phyloP scores from a whole-genome alignment of 2,329 filamentous ascomycete species.

The Scolecobasidium constrictum region DNA sequence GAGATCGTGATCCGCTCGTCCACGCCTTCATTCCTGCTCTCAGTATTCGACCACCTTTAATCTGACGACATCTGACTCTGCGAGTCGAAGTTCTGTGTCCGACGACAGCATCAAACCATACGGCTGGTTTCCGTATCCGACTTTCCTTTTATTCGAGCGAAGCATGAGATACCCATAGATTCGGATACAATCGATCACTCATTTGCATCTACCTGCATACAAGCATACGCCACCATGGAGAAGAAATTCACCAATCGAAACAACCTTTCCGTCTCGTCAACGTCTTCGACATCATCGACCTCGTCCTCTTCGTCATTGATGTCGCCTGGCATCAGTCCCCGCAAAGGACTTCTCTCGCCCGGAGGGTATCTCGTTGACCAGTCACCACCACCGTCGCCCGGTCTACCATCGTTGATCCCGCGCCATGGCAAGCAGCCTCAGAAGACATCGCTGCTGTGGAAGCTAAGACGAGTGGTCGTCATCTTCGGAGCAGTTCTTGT shows the following conservation, averaged over 20 bases:
- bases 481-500: constrained; percentile 42
- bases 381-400: constrained; percentile 58
- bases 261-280: constrained; percentile 9
- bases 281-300: constrained; percentile 6
- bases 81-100: no score
- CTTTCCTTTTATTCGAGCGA: not conserved
- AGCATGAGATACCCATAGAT: not conserved
- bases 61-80: no score
- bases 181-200: no score
- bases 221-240: not conserved
- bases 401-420: constrained; percentile 56
- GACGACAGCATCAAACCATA: not conserved
- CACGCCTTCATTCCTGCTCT: no score
- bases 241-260: not conserved
- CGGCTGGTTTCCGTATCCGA: not conserved
- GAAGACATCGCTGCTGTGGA: constrained; percentile 46
- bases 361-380: not conserved
- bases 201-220: no score
- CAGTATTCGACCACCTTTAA: no score
- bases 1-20: no score
- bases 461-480: constrained; percentile 45
- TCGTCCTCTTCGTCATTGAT: constrained; percentile 2
- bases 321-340: constrained; percentile 7
- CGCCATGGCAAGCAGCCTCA: constrained; percentile 51
- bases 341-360: constrained; percentile 6